Evolutionary conservation across 139 green algal genomes (phyloP).

Genomic region (Chlorella sp.): DNA sequence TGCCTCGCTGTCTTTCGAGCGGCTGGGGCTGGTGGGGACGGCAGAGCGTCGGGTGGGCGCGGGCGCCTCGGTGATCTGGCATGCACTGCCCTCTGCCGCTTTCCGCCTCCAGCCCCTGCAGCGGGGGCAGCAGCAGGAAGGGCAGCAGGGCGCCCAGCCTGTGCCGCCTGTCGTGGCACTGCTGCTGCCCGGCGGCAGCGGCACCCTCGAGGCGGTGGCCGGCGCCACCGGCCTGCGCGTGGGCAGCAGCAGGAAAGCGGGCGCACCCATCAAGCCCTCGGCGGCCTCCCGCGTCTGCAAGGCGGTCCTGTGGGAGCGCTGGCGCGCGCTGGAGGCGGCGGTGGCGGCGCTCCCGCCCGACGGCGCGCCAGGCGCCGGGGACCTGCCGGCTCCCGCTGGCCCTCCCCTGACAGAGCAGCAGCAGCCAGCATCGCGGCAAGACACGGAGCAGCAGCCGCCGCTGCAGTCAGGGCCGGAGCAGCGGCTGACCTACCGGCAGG

Average conservation of each 20-base stretch:
- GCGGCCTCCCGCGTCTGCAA: conserved; percentile 18
- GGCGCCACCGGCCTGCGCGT: conserved; percentile 12
- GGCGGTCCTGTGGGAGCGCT: conserved; percentile 4
- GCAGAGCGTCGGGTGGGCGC: not conserved
- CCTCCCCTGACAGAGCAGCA: not conserved
- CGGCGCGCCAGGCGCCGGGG: conserved; percentile 1
- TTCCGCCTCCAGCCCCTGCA: not conserved
- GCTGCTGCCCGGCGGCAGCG: not conserved
- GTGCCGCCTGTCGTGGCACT: not conserved
- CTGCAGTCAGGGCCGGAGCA: not conserved
- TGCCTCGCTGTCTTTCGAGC: not conserved
- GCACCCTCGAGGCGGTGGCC: not conserved
- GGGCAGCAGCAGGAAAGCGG: not conserved
- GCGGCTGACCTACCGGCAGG: conserved; percentile 5
- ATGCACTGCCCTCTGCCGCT: not conserved
- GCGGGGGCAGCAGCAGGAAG: not conserved
- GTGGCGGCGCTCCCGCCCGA: not conserved
- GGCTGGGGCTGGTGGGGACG: not conserved
- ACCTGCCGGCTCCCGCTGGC: conserved; percentile 1
- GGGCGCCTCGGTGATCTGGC: conserved; percentile 11
- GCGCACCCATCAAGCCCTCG: not conserved
- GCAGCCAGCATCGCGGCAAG: not conserved
- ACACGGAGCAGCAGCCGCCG: not conserved
- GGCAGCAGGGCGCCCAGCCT: not conserved
- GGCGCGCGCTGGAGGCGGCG: not conserved